Evolutionary conservation across 306 rosid species (phyloP).

Genomic region (Ammopiptanthus mongolicus): DNA sequence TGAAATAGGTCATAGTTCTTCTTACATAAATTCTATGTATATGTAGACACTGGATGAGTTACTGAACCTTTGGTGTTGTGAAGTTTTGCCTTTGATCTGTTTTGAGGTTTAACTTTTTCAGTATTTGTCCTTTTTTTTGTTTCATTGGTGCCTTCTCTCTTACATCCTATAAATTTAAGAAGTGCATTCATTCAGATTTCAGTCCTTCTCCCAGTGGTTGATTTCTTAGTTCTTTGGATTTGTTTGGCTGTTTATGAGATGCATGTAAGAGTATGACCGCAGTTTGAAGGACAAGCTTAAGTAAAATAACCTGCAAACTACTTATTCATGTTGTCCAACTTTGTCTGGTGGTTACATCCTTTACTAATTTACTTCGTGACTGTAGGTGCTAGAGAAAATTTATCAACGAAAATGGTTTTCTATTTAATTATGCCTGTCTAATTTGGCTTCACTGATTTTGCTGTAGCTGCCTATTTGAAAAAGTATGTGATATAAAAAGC

Average conservation of each 20-base stretch:
- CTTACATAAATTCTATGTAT: neutral
- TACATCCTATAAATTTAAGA: neutral
- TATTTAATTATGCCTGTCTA: neutral
- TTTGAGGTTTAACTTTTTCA: neutral
- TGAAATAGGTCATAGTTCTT: neutral
- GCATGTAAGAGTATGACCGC: neutral
- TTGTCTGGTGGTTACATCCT: neutral
- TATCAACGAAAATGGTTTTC: neutral
- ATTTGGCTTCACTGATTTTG: neutral
- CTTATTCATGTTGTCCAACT: neutral
- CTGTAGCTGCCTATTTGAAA: neutral
- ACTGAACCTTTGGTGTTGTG: conserved; percentile 2
- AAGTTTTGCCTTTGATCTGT: neutral
- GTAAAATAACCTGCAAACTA: neutral
- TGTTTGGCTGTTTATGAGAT: neutral
- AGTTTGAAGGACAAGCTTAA: neutral
- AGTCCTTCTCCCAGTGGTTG: neutral
- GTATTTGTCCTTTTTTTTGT: neutral
- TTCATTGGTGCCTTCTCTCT: neutral
- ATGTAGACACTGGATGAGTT: neutral
- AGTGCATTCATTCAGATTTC: neutral
- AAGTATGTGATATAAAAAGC: neutral
- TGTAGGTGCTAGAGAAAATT: neutral
- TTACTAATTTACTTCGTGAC: neutral
- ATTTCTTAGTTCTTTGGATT: neutral